phyloP scores from a whole-genome alignment of 108 stramenopile genomes.

The Cyclotella atomus region DNA sequence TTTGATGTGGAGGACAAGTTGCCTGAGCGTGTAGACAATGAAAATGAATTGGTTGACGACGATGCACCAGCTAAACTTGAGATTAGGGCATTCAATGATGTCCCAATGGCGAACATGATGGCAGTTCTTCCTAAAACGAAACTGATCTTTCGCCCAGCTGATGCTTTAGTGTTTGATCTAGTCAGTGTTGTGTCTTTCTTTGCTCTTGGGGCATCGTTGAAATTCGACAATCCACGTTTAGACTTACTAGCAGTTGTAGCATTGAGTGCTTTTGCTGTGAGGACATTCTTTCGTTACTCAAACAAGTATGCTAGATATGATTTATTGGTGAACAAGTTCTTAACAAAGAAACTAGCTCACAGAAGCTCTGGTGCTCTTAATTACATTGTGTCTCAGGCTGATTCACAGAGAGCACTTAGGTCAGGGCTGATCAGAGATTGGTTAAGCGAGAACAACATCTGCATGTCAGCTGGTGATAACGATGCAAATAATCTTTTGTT shows the following conservation, averaged over 20 bases:
- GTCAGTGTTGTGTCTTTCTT: constrained; percentile 62
- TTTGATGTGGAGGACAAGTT: constrained; percentile 69
- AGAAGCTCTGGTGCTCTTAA: constrained; percentile 67
- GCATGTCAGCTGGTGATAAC: constrained; percentile 31
- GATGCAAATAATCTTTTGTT: constrained; percentile 13
- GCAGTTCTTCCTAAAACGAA: constrained; percentile 82
- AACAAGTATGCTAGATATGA: constrained; percentile 89
- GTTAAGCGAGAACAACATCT: constrained; percentile 12
- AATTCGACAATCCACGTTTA: constrained; percentile 74
- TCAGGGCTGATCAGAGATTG: constrained; percentile 46
- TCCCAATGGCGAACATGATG: constrained; percentile 83
- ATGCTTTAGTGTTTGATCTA: constrained; percentile 82
- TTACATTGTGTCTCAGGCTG: constrained; percentile 70
- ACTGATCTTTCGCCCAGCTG: constrained; percentile 80
- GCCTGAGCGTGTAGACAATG: constrained; percentile 20
- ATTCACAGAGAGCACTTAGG: constrained; percentile 67
- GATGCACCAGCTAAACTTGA: constrained; percentile 58
- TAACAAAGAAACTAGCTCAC: constrained; percentile 79
- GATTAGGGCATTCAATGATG: constrained; percentile 72
- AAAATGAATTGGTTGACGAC: not conserved
- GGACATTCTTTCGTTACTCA: constrained; percentile 79
- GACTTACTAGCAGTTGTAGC: constrained; percentile 80
- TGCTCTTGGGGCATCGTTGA: constrained; percentile 59
- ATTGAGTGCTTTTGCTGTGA: constrained; percentile 63
- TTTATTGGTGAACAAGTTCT: constrained; percentile 82